Evolutionary conservation across 1,284 basidiomycete genomes (phyloP), one percentile per base, ranked within the genome.

Genomic region (Athelia sp.): DNA sequence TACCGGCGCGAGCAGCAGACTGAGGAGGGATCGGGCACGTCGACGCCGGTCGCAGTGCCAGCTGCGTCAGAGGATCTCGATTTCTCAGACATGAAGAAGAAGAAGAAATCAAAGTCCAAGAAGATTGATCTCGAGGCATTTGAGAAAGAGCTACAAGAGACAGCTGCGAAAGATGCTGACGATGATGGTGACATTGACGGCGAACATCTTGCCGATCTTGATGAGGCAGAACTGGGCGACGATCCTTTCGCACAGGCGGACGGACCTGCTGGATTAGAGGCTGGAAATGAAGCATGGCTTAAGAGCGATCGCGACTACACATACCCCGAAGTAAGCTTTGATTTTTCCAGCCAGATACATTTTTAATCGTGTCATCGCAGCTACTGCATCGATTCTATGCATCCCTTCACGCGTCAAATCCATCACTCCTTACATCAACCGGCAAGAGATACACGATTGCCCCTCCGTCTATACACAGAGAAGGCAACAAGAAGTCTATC

Each of bases 391-490:
- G 96, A 40, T 96, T 98, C 74, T 98, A 96, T 75, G 78, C 78
- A 51, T 87, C 90, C 36, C 81, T 99, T 14, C 95, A 98, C 60
- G 87, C 90, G 31, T 92, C 95, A 51, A 98, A 99, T 68, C 96
- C 96, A 13, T 84, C 95, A 47, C 84, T 99, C 31, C 89, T 93
- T 53, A 87, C 83, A 48, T 80, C 85, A 14, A 70, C 90, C 54
- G 91, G 90, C 69, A 93, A 94, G 70, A 84, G 93, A 47, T 98
- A 98, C 76, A 98, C 94, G 17, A 96, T 99, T 59, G 93, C 94
- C 1, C 97, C 96, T n/a, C 96, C 96, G 17, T 88, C 90, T 53
- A 89, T 99, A 47, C 85, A 90, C 61, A 81, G 93, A 63, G 96
- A 99, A 78, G 87, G 87, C 53, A 96, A 95, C 72, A 98, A 99